Conservation (phyloP, 139 green algal genomes). For the Ettlia oleoabundans region DNA sequence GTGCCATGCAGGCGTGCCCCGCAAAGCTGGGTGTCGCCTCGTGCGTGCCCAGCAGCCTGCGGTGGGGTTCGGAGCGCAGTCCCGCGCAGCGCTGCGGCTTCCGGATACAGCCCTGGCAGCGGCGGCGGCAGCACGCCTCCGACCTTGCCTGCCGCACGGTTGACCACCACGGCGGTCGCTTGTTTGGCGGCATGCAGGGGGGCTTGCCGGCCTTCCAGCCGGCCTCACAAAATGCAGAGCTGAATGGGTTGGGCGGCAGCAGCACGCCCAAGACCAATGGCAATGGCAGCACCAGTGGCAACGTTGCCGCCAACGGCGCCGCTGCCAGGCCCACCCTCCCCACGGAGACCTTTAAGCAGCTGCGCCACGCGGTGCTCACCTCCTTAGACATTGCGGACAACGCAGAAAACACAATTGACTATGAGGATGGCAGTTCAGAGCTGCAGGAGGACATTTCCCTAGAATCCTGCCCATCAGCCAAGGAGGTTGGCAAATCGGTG, state of each 20-base stretch:
- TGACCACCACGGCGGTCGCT: background rate
- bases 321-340: background rate
- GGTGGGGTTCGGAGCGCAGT: background rate
- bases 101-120: background rate
- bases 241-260: background rate
- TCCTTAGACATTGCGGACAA: conserved; percentile 42
- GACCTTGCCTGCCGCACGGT: conserved; percentile 36
- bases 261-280: background rate
- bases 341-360: conserved; percentile 47
- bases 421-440: conserved; percentile 27
- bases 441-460: conserved; percentile 21
- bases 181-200: background rate
- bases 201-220: conserved; percentile 27
- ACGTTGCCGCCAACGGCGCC: background rate
- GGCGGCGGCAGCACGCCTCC: background rate
- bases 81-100: background rate
- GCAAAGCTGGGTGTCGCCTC: background rate
- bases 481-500: conserved; percentile 21
- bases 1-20: background rate
- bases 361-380: conserved; percentile 48
- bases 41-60: background rate
- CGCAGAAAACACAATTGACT: conserved; percentile 28
- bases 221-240: background rate
- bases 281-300: background rate
- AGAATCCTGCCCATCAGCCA: conserved; percentile 8